Percentiles rank a stretch among this genome's conserved stretches.
phyloP scores from a whole-genome alignment of 75 land plant species.

The Pinus tabuliformis region DNA sequence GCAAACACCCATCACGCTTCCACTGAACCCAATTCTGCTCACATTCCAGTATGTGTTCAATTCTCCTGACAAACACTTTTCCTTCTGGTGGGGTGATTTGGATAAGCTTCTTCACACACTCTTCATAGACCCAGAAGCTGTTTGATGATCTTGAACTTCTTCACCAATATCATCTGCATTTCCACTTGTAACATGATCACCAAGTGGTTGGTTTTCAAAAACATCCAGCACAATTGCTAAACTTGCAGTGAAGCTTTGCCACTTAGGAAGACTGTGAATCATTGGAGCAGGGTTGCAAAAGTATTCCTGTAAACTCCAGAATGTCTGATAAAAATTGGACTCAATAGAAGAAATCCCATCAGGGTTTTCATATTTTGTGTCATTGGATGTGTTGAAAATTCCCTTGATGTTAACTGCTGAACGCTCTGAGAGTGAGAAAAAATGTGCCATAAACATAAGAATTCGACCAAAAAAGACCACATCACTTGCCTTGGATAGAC shows the following conservation, averaged over 20 bases:
- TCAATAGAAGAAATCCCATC: constrained; percentile 82
- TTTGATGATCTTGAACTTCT: constrained; percentile 2
- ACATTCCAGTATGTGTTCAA: constrained; percentile 93
- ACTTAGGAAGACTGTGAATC: constrained; percentile 58
- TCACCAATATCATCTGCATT: no score
- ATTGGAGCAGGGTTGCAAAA: constrained; percentile 75
- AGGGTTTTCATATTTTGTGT: constrained; percentile 95
- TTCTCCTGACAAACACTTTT: constrained; percentile 76
- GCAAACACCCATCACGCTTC: constrained; percentile 95
- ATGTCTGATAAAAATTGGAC: constrained; percentile 96
- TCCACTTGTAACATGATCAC: no score
- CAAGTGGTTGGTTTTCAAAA: constrained; percentile 92
- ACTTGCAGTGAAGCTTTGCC: constrained; percentile 89
- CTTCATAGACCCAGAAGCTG: constrained; percentile 78
- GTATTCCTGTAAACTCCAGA: constrained; percentile 98
- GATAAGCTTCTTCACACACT: constrained; percentile 88
- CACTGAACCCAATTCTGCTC: constrained; percentile 99
- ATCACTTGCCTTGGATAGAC: constrained; percentile 97
- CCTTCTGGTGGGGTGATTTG: constrained; percentile 90
- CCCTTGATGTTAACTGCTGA: constrained; percentile 99
- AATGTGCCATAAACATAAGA: constrained; percentile 97
- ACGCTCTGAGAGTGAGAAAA: constrained; percentile 95
- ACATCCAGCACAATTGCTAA: constrained; percentile 79
- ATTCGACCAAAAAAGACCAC: constrained; percentile 99
- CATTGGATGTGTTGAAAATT: constrained; percentile 92